Evolutionary conservation across 495 filamentous ascomycete genomes (phyloP).

Genomic region (Neurospora pannonica): DNA sequence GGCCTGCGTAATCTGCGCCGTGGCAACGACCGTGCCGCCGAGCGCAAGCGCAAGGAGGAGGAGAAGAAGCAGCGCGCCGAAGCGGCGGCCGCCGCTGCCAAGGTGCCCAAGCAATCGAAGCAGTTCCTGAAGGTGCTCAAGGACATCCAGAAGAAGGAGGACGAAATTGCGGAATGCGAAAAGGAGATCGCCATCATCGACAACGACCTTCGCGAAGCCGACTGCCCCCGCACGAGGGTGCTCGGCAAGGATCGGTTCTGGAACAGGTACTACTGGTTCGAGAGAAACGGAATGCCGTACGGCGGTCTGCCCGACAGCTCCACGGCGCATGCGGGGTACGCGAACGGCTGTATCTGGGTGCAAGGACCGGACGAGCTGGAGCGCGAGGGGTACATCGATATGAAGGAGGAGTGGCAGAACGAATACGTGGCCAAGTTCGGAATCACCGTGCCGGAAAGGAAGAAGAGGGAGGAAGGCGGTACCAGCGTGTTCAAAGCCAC

Average conservation of each 20-base stretch:
- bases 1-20: slow-evolving; percentile 61
- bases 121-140: slow-evolving; percentile 78
- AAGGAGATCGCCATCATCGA: slow-evolving; percentile 75
- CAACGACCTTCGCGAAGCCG: slow-evolving; percentile 85
- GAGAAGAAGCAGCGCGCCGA: slow-evolving; percentile 69
- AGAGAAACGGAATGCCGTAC: slow-evolving; percentile 96
- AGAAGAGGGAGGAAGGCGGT: slow-evolving; percentile 73
- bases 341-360: slow-evolving; percentile 92
- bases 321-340: slow-evolving; percentile 76
- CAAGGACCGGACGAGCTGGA: slow-evolving; percentile 91
- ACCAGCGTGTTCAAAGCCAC: slow-evolving; percentile 67
- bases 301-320: slow-evolving; percentile 80
- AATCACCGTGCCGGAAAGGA: slow-evolving; percentile 76
- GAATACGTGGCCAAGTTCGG: slow-evolving; percentile 57
- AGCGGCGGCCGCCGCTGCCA: slow-evolving; percentile 72
- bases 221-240: slow-evolving; percentile 80
- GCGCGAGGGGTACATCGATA: slow-evolving; percentile 69
- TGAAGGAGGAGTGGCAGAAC: slow-evolving; percentile 52
- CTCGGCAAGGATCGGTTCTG: slow-evolving; percentile 92
- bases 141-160: slow-evolving; percentile 78
- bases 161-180: slow-evolving; percentile 67
- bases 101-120: slow-evolving; percentile 71
- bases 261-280: slow-evolving; percentile 99
- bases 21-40: slow-evolving; percentile 63
- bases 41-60: slow-evolving; percentile 78